Base-by-base conservation (phyloP, 2,329 filamentous ascomycete genomes). In the Hymenotorrendiella dingleyae region DNA sequence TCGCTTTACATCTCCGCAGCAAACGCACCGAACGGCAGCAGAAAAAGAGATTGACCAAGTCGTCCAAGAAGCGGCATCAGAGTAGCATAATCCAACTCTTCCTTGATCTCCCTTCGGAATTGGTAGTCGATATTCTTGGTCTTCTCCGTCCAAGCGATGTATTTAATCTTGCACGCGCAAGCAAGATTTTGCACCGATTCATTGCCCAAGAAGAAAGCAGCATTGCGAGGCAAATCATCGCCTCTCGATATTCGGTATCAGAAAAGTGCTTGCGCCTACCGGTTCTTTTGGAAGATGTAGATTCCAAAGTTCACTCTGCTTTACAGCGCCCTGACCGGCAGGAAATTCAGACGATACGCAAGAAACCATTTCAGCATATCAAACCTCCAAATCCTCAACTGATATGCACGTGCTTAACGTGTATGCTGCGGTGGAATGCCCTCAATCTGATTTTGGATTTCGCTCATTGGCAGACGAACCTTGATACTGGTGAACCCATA, bases 391-490 rank as follows among this genome's bases (percentile, higher is more conserved):
- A 79, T 47, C 62, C 66, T 0, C 40, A 56, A 9, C 54, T 67
- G n/a, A 59, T 76, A 4, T 81, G 77, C 60, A 76, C 73, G 1
- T 81, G 76, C 52, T 58, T 76, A 20, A 74, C 71, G 0, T 80
- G 77, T 53, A 60, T 74, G 32, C 54, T 76, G 27, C 66, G 71
- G 2, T 81, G 76, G 77, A 75, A 75, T 49, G 69, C 72, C 11
- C 66, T 80, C 5, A 68, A 68, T 45, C 52, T 78, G 0, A 61
- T 69, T 10, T 66, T 79, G 9, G 76, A 81, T 52, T 73, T 80
- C 51, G 68, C 72, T 0, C 64, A 74, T 53, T 80, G 74, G 71
- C 76, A 79, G 52, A 33, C 53, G 1, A 54, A 73, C 32, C 65
- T 80, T 6, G 70, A 80, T 43, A 50, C 54, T 0, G 68, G 73